Evolutionary conservation across 164 flowering plant genomes (phyloP).

Genomic region (Dillenia turbinata): DNA sequence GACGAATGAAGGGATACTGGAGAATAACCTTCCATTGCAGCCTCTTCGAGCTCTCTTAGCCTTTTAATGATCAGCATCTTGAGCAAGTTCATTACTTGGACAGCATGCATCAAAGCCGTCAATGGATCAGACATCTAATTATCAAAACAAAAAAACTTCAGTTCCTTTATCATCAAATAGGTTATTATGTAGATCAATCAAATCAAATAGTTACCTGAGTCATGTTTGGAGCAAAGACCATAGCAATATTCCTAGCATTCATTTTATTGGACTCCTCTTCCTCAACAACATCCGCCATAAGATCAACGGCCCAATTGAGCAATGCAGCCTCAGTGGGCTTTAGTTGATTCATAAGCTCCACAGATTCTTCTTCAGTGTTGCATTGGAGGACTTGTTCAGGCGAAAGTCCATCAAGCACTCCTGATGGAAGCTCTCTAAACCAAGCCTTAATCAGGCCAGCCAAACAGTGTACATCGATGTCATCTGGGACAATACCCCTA

Average conservation of each 20-base stretch:
- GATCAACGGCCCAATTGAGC: slow-evolving; percentile 86
- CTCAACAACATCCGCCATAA: slow-evolving; percentile 97
- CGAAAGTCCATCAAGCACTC: slow-evolving; percentile 91
- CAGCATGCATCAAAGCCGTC: slow-evolving; percentile 97
- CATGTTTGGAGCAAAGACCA: slow-evolving; percentile 98
- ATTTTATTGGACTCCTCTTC: slow-evolving; percentile 88
- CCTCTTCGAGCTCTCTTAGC: slow-evolving; percentile 71
- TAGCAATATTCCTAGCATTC: slow-evolving; percentile 93
- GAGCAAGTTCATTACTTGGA: slow-evolving; percentile 97
- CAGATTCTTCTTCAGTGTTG: slow-evolving; percentile 74
- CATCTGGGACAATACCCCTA: slow-evolving; percentile 77
- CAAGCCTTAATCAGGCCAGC: slow-evolving; percentile 96
- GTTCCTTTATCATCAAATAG: not conserved
- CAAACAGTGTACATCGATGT: slow-evolving; percentile 91
- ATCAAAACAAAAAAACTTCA: not conserved
- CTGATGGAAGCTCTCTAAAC: slow-evolving; percentile 92
- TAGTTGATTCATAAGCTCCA: slow-evolving; percentile 70
- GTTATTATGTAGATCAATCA: not conserved
- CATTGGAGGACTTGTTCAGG: slow-evolving; percentile 89
- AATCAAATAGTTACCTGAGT: slow-evolving; percentile 62
- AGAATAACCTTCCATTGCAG: slow-evolving; percentile 50
- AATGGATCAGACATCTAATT: slow-evolving; percentile 95
- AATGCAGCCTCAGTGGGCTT: slow-evolving; percentile 78
- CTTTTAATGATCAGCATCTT: slow-evolving; percentile 76
- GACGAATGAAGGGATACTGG: slow-evolving; percentile 64